Base-by-base conservation (phyloP, 352 stramenopile species). In the Phytopythium sindhum region DNA sequence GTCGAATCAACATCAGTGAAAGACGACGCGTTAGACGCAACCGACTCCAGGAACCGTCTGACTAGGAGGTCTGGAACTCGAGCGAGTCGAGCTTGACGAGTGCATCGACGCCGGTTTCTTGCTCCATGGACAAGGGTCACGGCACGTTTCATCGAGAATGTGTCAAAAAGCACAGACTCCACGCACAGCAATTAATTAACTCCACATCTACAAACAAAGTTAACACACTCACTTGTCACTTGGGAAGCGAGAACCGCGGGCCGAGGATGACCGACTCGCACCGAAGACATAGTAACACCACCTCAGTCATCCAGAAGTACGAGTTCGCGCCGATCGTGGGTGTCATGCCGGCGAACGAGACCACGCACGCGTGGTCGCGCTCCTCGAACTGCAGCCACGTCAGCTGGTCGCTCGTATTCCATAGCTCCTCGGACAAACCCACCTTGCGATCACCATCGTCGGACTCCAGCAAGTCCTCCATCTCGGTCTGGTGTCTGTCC, bases 241-340 rank as follows among this genome's bases (percentile, higher is more conserved):
- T 24, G 10, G 28, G 48, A 23, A 54, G 48, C 15, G 12, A 56
- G 59, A 74, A 74, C 21, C 64, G 66, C 9, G 75, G 70, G 1
- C 70, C 73, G 54, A 72, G 66, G 29, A 81, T 63, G 15, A 64
- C 64, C 50, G 63, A 70, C 45, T 84, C 75, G 73, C 72, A 81
- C 7, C 73, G 68, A 39, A 81, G 63, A 33, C 71, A 69, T 17
- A 80, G 12, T 39, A 73, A 66, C 35, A 81, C 51, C 24, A 78
- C 72, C 52, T 80, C 75, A 14, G 77, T 63, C 44, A 74, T 71
- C 75, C 75, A 84, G 56, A 79, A 81, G 48, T 66, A 65, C 26
- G 63, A 69, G 61, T 74, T 84, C 59, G 74, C 54, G 23, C 73
- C 73, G 4, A 81, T 68, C 7, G 73, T 76, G 0, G 73, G 75